A percentile compares a stretch with the other conserved stretches of the same genome.
These are phyloP conservation scores for Alternaria burnsii DNA, from an alignment of 2,329 filamentous ascomycete genomes.

Conservation along the genomic window DNA sequence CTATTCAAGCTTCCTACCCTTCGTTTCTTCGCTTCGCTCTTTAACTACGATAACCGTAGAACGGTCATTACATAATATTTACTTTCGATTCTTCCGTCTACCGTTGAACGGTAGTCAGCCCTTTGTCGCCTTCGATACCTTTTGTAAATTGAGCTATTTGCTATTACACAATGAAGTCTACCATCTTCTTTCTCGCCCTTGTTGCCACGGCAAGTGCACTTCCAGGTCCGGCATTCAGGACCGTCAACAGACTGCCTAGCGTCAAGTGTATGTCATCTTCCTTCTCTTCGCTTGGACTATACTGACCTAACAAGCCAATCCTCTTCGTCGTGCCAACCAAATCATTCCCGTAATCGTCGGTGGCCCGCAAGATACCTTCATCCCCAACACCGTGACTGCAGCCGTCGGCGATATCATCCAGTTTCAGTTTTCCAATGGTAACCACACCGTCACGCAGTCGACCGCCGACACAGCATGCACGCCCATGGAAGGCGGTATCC, in stretches of 20 bases:
- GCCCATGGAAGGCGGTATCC: constrained; percentile 38
- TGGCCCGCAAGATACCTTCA: constrained; percentile 40
- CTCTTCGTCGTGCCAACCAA: constrained; percentile 32
- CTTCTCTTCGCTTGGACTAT: not conserved
- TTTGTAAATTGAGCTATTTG: not conserved
- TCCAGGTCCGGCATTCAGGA: constrained; percentile 18
- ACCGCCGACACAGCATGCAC: constrained; percentile 36
- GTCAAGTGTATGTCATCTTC: constrained; percentile 8
- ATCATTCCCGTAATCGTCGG: constrained; percentile 44
- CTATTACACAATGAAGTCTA: constrained; percentile 28
- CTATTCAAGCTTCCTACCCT: constrained; percentile 3
- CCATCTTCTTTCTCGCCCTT: constrained; percentile 20
- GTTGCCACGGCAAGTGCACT: constrained; percentile 24
- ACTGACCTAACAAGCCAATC: constrained; percentile 23
- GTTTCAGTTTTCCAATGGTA: constrained; percentile 45
- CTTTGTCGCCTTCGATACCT: constrained; percentile 2
- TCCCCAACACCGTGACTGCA: constrained; percentile 38
- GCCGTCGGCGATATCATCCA: constrained; percentile 42
- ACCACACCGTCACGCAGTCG: constrained; percentile 45
- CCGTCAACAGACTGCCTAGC: constrained; percentile 7
- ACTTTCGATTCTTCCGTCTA: constrained; percentile 11
- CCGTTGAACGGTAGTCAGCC: constrained; percentile 38
- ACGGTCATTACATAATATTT: constrained; percentile 32
- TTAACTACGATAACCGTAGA: constrained; percentile 33
- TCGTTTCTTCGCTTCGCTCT: constrained; percentile 27